Base-by-base conservation (phyloP, 139 green algal genomes). In the Astrephomene gubernaculifera region DNA sequence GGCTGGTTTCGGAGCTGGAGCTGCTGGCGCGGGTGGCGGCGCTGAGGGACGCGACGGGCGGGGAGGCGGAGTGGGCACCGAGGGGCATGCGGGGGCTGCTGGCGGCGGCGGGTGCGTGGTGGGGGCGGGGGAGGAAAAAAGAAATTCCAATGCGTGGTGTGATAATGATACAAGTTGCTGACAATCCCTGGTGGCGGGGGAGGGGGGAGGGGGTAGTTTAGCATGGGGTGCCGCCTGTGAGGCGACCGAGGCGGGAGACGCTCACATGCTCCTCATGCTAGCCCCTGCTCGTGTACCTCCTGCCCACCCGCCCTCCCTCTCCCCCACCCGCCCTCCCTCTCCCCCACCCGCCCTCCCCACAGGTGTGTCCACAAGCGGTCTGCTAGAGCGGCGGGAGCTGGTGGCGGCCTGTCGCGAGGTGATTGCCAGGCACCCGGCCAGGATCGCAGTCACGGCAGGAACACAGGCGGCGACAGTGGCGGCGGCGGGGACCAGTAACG, bases 351-450 rank as follows among this genome's bases (percentile, higher is more conserved):
- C 27, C 29, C 29, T 4, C 0, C 60, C 27, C 14, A 27, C 69
- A 73, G 85, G 83, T 1, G 41, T 87, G 17, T 73, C 81, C 53
- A 64, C 45, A 7, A 39, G 52, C 25, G 87, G 71, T 4, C 38
- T 87, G 33, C 24, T 89, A 52, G 87, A 91, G 83, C 52, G 53
- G n/a, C 52, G 33, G 21, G 84, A 88, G 38, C 52, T 88, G 45
- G 63, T 88, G 33, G 25, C 39, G 12, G 52, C 70, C 7, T 54
- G 36, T 7, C 69, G 22, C 31, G 31, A 74, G 25, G 31, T 85
- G 2, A 54, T 79, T 2, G 35, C 36, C 36, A 31, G 52, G 1
- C 38, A 86, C 67, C 80, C 80, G 25, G 45, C 33, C 0, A 49
- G 67, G 17, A 79, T 86, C 25, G 33, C 31, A 14, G 5, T 4